A percentile compares a stretch with the other conserved stretches of the same genome.
Conservation (phyloP, 73 alveolate genomes). For the Uronychia binucleata region DNA sequence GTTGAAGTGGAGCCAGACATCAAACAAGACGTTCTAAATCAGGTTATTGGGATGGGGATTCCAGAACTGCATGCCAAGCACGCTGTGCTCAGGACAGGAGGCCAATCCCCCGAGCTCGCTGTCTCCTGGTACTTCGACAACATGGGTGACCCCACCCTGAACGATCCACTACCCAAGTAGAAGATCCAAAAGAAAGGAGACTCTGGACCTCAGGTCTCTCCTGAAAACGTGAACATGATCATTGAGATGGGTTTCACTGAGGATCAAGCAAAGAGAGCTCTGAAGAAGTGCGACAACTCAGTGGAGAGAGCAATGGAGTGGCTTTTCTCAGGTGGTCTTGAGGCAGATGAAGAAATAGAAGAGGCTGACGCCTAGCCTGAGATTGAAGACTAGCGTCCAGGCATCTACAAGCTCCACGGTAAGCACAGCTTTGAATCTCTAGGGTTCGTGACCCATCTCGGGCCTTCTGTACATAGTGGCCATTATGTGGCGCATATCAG, state of each 20-base stretch:
- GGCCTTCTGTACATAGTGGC: conserved; percentile 95
- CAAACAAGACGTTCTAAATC: conserved; percentile 76
- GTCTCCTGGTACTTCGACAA: conserved; percentile 89
- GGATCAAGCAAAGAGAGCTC: conserved; percentile 82
- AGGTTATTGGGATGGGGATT: conserved; percentile 90
- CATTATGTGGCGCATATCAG: conserved; percentile 96
- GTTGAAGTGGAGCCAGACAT: conserved; percentile 76
- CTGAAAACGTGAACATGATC: conserved; percentile 43
- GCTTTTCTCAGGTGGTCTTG: conserved; percentile 62
- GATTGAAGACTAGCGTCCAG: conserved; percentile 60
- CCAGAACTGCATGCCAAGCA: conserved; percentile 94
- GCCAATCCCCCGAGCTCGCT: conserved; percentile 87
- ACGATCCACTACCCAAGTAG: conserved; percentile 74
- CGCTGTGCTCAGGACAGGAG: conserved; percentile 84
- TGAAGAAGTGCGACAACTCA: conserved; percentile 77
- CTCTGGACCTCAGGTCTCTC: conserved; percentile 49
- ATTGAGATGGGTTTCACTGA: conserved; percentile 90
- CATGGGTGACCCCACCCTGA: conserved; percentile 84
- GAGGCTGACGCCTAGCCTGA: conserved; percentile 46
- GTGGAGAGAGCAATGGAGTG: conserved; percentile 94
- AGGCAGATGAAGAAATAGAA: conserved; percentile 76
- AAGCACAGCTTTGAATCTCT: not conserved
- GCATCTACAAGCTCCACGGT: conserved; percentile 72
- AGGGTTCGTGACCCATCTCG: conserved; percentile 91
- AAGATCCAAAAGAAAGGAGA: conserved; percentile 73